Evolutionary conservation across 306 rosid species (phyloP), one percentile per base, ranked within the genome.

Genomic region (Dryas drummondii): DNA sequence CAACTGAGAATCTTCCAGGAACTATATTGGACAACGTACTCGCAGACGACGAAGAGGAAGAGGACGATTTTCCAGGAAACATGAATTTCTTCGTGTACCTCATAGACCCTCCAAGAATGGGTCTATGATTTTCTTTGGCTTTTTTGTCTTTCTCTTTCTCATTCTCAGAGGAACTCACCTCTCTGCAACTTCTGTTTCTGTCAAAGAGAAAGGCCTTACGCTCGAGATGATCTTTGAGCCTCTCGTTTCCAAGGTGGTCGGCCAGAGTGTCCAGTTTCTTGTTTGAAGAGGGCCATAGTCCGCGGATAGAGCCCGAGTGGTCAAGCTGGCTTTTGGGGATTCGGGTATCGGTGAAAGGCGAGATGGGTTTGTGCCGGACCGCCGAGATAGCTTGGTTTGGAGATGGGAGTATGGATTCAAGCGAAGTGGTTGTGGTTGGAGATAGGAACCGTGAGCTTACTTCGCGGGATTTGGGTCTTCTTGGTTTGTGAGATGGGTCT

Each of bases 211-310:
- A 9, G 15, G 8, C 66, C 37, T 78, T 82, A 6, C 65, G 73
- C 6, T 82, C 84, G 6, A 56, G 55, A 14, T 45, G 69, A 5
- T 87, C 98, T 47, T 61, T 78, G 46, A 82, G 66, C 64, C 96
- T 80, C 8, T 91, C 96, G 11, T 83, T 81, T 27, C 87, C 88
- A 45, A 94, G 84, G 73, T 88, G 94, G 72, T 87, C 89, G 6
- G 89, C 97, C 5, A 91, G 88, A 40, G 94, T 88, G 16, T 76
- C 87, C 5, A 73, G 15, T 79, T 53, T 87, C 41, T 70, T 79
- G 66, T 40, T 4, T 0, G 89, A 68, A 48, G 97, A 87, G 55
- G 97, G 98, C 96, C 91, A 90, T 7, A 91, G 89, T 13, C 83
- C 86, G 17, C 86, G 85, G 5, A 69, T 48, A 37, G 78, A 37